Percentiles rank a stretch among this genome's conserved stretches.
Evolutionary conservation across 768 basidiomycete species (phyloP).

Genomic region (Cyclocybe cylindracea): DNA sequence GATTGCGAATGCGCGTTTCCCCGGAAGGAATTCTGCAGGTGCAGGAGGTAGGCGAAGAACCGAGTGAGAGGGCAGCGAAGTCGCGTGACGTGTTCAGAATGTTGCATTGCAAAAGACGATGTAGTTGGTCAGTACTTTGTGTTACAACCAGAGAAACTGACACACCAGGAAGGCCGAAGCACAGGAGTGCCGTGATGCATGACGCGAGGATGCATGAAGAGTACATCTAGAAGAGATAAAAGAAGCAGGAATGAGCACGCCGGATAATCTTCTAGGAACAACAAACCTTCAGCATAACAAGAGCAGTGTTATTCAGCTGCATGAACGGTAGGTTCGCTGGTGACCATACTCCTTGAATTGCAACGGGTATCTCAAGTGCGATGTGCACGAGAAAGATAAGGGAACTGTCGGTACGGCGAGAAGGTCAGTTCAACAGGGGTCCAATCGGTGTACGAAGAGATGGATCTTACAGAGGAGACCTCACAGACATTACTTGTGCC

Average conservation of each 20-base stretch:
- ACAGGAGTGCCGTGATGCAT: slow-evolving; percentile 64
- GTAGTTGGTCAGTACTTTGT: not conserved
- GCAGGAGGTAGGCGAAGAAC: not conserved
- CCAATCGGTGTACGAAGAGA: not conserved
- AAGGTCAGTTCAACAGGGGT: not conserved
- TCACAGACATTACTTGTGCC: slow-evolving; percentile 14
- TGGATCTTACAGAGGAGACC: slow-evolving; percentile 42
- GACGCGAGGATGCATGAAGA: slow-evolving; percentile 60
- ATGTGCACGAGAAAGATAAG: slow-evolving; percentile 77
- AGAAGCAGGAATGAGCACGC: not conserved
- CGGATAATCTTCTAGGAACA: not conserved
- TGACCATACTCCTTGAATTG: slow-evolving; percentile 72
- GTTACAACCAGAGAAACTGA: slow-evolving; percentile 7
- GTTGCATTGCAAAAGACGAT: too few relatives aligned
- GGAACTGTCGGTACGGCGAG: slow-evolving; percentile 26
- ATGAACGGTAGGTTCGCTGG: slow-evolving; percentile 69
- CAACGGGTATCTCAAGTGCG: slow-evolving; percentile 76
- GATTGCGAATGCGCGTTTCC: slow-evolving; percentile 82
- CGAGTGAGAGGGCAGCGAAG: not conserved
- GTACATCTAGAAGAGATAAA: slow-evolving; percentile 53
- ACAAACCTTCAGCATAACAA: slow-evolving; percentile 75
- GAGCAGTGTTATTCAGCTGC: slow-evolving; percentile 79
- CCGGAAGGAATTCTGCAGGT: slow-evolving; percentile 72
- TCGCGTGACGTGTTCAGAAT: too few relatives aligned
- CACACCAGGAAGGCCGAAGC: slow-evolving; percentile 71